Base-by-base conservation (phyloP, 768 basidiomycete species). In the Boletus rubescentipes region DNA sequence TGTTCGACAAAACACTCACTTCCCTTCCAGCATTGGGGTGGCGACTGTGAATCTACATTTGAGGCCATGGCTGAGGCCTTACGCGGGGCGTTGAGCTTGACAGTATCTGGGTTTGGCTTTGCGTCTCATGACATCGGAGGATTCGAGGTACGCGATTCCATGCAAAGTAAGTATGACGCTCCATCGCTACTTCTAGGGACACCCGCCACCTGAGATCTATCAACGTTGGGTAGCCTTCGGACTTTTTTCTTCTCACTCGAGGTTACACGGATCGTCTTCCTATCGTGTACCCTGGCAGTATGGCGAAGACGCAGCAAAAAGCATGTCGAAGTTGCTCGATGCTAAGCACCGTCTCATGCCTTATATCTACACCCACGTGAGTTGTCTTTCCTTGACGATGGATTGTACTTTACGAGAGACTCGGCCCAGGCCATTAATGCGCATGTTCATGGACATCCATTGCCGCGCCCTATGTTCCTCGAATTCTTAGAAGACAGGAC, bases 271-370 rank as follows among this genome's bases (percentile, higher is more conserved):
- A 3, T 86, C 84, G 6, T 75, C 77, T 20, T 87, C 87, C 12
- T 89, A 89, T 63, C 82, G 88, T 10, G 86, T 91, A 3, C 88
- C 87, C 2, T 91, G 87, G 87, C 76, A 83, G 51, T 87, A 85
- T 59, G 86, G 87, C 12, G 84, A 85, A 67, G 84, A 80, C n/a
- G 80, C 86, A 7, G 83, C 83, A 7, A 76, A 77, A 55, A 79
- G 76, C 62, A 84, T 86, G 83, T 75, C 83, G 12, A 78, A 73
- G 58, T 78, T 85, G 66, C 70, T 88, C 41, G 78, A 84, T 50
- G 75, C 77, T 10, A 89, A 87, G 65, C 80, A 88, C 69, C 72
- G 85, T 35, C 71, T 91, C 46, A 89, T 89, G 86, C 89, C 87
- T 0, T 89, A 89, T 66, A 67, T 91, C 14, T 84, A 84, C 55